Conservation (phyloP, 2,329 filamentous ascomycete genomes). For the Graphilbum fragrans region DNA sequence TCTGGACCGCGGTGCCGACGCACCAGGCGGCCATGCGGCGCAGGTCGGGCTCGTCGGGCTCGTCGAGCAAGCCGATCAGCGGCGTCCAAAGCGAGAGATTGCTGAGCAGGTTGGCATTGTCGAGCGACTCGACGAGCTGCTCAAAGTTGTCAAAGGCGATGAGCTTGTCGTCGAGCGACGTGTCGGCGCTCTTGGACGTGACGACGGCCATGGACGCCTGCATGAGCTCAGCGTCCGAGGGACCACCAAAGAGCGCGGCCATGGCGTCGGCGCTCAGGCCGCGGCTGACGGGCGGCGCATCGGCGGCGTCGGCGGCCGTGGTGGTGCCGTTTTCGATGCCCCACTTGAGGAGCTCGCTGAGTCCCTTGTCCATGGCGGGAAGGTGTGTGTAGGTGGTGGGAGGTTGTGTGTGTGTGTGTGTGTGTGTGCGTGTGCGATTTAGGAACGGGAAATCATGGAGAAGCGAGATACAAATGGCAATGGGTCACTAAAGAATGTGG, state of each 20-base stretch:
- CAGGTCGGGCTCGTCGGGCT: conserved; percentile 57
- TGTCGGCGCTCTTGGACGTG: conserved; percentile 27
- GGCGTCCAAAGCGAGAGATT: conserved; percentile 71
- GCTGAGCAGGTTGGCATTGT: conserved; percentile 93
- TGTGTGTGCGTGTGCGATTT: too few species aligned
- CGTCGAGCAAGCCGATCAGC: conserved; percentile 56
- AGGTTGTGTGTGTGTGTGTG: conserved; percentile 2
- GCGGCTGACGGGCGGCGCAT: conserved; percentile 18
- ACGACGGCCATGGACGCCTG: conserved; percentile 69
- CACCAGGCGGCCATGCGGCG: conserved; percentile 88
- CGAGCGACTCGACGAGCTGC: conserved; percentile 80
- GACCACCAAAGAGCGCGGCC: conserved; percentile 65
- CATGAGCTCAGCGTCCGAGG: conserved; percentile 89
- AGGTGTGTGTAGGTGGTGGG: too few species aligned
- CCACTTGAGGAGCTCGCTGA: conserved; percentile 25
- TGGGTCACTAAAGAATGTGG: background rate
- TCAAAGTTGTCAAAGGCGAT: conserved; percentile 91
- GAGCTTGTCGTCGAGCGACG: conserved; percentile 56
- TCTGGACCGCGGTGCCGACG: conserved; percentile 88
- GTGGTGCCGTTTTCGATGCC: conserved; percentile 18
- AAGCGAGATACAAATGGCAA: background rate
- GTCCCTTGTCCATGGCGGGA: conserved; percentile 22
- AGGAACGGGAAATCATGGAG: background rate
- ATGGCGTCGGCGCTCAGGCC: conserved; percentile 59
- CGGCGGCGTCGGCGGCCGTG: conserved; percentile 9